Base-by-base conservation (phyloP, 2,329 filamentous ascomycete species). In the Aspergillus fumigatiaffinis region DNA sequence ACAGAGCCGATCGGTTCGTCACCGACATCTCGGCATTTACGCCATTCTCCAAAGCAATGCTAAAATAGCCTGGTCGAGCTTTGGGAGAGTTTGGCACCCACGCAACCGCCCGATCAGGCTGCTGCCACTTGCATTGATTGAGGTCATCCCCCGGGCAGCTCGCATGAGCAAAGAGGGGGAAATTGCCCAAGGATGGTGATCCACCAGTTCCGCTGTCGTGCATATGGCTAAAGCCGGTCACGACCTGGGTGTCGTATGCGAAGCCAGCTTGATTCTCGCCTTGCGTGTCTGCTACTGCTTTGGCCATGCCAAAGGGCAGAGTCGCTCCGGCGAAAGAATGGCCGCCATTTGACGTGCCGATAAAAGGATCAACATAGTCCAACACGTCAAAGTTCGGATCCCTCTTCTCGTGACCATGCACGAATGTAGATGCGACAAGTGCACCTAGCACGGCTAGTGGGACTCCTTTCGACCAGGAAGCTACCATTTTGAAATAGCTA, bases 111-210 rank as follows among this genome's bases (percentile, higher is more conserved):
- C 85, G 79, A 44, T 80, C 76, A 21, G 69, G 73, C 63, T 84
- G 84, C 10, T 82, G 80, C 65, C 84, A 90, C 12, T 75, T 77
- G 69, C 88, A 90, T 7, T 77, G 76, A 64, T 89, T 78, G 54
- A 91, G 72, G 42, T 86, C 81, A 59, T 88, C 83, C 14, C 76
- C 79, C 0, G 81, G 78, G 61, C 88, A 91, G 44, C 78, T 77
- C 3, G 82, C 74, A 60, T 89, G 87, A 0, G 87, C 80, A 61
- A 91, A 91, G 1, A 91, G 76, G 0, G 89, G 86, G 53, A 91
- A 91, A 66, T 90, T 90, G 14, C 88, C 89, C 17, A 91, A 74
- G 3, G 86, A 90, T 0, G 87, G 84, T 1, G 74, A 62, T 72
- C 77, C 78, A 49, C 80, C 80, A 35, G 80, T 82, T 10, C 81